Conservation (phyloP, 2,329 filamentous ascomycete genomes). For the Paraphaeosphaeria minitans region DNA sequence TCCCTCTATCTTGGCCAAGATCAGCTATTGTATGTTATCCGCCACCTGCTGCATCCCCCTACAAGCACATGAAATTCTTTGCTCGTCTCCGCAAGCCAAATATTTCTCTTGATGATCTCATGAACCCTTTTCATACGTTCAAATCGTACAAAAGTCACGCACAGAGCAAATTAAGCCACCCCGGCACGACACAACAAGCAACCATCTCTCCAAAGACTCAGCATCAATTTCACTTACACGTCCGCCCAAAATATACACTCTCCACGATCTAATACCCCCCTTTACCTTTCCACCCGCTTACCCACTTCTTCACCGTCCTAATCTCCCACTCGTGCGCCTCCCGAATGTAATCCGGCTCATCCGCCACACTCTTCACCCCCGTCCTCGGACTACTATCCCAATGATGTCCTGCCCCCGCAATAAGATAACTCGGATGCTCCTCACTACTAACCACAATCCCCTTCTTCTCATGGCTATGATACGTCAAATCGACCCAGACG, state of each 20-base stretch:
- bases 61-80: too few relatives aligned
- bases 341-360: constrained; percentile 58
- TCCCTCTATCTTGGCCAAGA: too few relatives aligned
- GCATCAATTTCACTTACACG: too few relatives aligned
- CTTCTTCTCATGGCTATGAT: constrained; percentile 54
- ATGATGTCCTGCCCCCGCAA: constrained; percentile 59
- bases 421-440: constrained; percentile 56
- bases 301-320: constrained; percentile 51
- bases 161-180: too few relatives aligned
- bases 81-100: too few relatives aligned
- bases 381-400: constrained; percentile 51
- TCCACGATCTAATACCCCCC: background rate
- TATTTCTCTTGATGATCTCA: too few relatives aligned
- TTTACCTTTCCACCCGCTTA: constrained; percentile 7
- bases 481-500: constrained; percentile 59
- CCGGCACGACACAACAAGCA: too few relatives aligned
- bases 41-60: too few relatives aligned
- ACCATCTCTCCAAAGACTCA: too few relatives aligned
- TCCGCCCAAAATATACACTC: background rate
- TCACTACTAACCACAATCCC: constrained; percentile 46
- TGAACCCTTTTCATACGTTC: too few relatives aligned
- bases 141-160: too few relatives aligned
- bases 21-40: too few relatives aligned
- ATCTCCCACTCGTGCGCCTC: constrained; percentile 59
- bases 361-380: constrained; percentile 47